Conservation (phyloP, 176 grass and related monocot genomes). For the Thalia dealbata region DNA sequence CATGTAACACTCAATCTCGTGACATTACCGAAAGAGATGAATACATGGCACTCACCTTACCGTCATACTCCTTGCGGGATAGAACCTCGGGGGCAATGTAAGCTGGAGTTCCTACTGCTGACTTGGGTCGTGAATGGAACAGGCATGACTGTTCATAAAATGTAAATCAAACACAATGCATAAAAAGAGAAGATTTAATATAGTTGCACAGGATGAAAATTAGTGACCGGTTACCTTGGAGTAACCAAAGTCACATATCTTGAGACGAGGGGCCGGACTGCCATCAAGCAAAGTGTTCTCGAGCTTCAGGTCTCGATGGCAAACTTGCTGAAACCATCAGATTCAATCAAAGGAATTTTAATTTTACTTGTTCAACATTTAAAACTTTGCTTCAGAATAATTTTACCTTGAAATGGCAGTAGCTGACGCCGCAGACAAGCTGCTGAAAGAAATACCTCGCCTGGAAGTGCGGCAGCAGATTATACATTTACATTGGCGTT, state of each 20-base stretch:
- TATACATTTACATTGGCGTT: too few relatives aligned
- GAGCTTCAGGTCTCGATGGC: conserved; percentile 95
- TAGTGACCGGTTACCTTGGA: conserved; percentile 44
- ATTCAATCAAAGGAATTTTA: conserved; percentile 3
- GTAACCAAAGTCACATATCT: conserved; percentile 97
- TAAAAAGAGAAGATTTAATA: not conserved
- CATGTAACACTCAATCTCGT: not conserved
- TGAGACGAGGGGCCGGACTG: conserved; percentile 64
- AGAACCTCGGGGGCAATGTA: conserved; percentile 72
- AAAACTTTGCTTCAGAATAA: not conserved
- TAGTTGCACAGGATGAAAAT: not conserved
- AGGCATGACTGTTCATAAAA: conserved; percentile 36
- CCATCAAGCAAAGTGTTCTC: conserved; percentile 93
- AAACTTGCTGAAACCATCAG: conserved; percentile 60
- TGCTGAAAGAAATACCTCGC: conserved; percentile 97
- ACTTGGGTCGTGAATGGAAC: conserved; percentile 63
- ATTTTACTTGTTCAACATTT: not conserved
- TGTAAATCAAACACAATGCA: not conserved
- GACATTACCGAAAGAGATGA: not conserved
- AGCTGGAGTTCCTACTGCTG: conserved; percentile 58
- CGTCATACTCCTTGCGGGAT: conserved; percentile 48
- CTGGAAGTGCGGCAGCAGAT: conserved; percentile 15
- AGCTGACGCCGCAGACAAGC: conserved; percentile 88
- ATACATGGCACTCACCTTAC: conserved; percentile 40
- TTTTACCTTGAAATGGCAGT: conserved; percentile 85